A percentile compares a stretch with the other conserved stretches of the same genome.
phyloP scores from a whole-genome alignment of 2,329 filamentous ascomycete species.

The Aureobasidium leucospermi region DNA sequence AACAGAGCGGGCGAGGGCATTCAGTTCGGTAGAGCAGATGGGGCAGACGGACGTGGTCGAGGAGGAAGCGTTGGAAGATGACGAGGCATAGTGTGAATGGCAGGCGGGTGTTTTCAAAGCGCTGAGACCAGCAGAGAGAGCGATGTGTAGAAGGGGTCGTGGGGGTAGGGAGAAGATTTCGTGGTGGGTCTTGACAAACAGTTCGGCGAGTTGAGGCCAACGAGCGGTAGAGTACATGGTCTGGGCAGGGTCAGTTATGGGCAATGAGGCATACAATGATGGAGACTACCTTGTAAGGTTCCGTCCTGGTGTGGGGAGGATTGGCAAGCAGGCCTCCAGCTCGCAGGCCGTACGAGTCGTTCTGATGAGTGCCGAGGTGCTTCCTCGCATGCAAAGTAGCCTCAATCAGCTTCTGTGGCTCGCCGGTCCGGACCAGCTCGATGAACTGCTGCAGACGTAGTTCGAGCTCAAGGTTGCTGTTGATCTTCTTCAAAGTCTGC shows the following conservation, averaged over 20 bases:
- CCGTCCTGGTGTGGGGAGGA: conserved; percentile 51
- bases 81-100: conserved; percentile 59
- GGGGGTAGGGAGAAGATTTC: conserved; percentile 74
- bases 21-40: conserved; percentile 92
- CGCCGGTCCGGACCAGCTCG: conserved; percentile 68
- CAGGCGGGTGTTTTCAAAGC: conserved; percentile 94
- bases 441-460: conserved; percentile 92
- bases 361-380: conserved; percentile 63
- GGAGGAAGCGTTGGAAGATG: conserved; percentile 43
- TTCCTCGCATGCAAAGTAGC: conserved; percentile 77
- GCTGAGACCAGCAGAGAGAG: conserved; percentile 82
- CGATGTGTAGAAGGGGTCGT: conserved; percentile 79
- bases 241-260: background rate
- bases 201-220: conserved; percentile 67
- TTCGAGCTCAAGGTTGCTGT: conserved; percentile 85
- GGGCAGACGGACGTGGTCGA: conserved; percentile 73
- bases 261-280: background rate
- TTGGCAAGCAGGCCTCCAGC: conserved; percentile 78
- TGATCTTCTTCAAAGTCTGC: conserved; percentile 80
- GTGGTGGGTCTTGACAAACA: conserved; percentile 84
- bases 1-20: conserved; percentile 78
- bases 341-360: conserved; percentile 60
- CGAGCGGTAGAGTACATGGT: conserved; percentile 61
- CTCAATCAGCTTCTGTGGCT: conserved; percentile 60
- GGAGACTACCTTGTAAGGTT: conserved; percentile 51